A percentile compares a stretch with the other conserved stretches of the same genome.
Conservation (phyloP, 129 eudicot species). For the Escallonia herrerae region DNA sequence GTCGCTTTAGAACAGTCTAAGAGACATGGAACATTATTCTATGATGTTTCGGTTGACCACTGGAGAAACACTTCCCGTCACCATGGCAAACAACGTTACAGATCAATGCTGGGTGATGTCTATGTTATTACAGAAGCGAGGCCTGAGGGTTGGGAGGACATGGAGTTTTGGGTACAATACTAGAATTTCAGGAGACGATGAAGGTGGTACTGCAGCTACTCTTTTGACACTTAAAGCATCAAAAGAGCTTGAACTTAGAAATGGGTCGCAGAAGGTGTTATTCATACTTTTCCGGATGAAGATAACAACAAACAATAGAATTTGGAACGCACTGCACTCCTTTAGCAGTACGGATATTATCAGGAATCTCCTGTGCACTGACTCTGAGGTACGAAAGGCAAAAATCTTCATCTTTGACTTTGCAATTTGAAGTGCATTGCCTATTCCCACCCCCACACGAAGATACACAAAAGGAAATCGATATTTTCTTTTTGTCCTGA, state of each 20-base stretch:
- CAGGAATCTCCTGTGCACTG: conserved; percentile 24
- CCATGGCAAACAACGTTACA: conserved; percentile 46
- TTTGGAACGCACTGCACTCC: conserved; percentile 58
- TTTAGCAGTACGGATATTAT: conserved; percentile 27
- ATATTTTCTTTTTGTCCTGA: too few relatives aligned
- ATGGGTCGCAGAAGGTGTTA: conserved; percentile 18
- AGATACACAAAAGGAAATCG: too few relatives aligned
- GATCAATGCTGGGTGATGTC: conserved; percentile 63
- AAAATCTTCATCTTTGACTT: too few relatives aligned
- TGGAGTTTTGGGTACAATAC: conserved; percentile 41
- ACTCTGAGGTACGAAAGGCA: conserved; percentile 29
- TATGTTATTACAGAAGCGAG: conserved; percentile 24
- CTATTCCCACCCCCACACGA: too few relatives aligned
- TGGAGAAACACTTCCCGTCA: conserved; percentile 51
- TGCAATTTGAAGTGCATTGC: too few relatives aligned
- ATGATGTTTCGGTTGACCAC: conserved; percentile 34
- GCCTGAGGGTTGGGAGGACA: conserved; percentile 29
- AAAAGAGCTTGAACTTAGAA: conserved; percentile 20
- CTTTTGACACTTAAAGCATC: conserved; percentile 31
- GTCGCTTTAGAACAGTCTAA: conserved; percentile 2
- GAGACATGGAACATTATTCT: background rate
- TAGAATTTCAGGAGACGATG: conserved; percentile 21
- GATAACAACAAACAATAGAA: conserved; percentile 40
- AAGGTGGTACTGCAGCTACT: conserved; percentile 7
- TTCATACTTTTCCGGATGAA: conserved; percentile 43